phyloP scores from a whole-genome alignment of 2,329 filamentous ascomycete species.

The Nigrograna mackinnonii region DNA sequence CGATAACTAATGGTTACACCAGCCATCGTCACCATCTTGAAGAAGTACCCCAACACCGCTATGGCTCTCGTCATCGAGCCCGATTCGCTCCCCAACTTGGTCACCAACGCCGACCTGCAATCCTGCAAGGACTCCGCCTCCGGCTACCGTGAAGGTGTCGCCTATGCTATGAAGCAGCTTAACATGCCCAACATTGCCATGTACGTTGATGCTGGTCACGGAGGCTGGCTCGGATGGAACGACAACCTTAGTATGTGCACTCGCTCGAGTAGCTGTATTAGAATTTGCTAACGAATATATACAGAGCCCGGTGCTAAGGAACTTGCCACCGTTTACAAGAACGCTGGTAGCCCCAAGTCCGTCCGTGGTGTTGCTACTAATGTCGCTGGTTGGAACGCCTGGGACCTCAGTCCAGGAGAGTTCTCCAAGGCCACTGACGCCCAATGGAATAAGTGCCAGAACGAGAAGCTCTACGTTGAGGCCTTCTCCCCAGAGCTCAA shows the following conservation, averaged over 20 bases:
- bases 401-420: conserved; percentile 45
- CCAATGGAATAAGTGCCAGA: conserved; percentile 49
- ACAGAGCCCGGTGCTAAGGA: conserved; percentile 53
- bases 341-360: conserved; percentile 50
- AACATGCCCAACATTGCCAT: conserved; percentile 66
- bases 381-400: conserved; percentile 64
- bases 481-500: conserved; percentile 55
- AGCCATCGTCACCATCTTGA: conserved; percentile 58
- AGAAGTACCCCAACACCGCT: conserved; percentile 54
- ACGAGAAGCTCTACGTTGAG: conserved; percentile 58
- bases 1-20: conserved; percentile 10
- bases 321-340: conserved; percentile 53
- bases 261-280: not conserved
- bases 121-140: conserved; percentile 60
- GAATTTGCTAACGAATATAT: conserved; percentile 8
- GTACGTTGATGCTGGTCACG: conserved; percentile 69
- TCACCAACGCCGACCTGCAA: conserved; percentile 60
- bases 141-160: conserved; percentile 61
- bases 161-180: conserved; percentile 61
- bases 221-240: conserved; percentile 68
- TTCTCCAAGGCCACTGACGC: conserved; percentile 38
- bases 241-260: conserved; percentile 55
- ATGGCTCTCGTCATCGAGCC: conserved; percentile 57
- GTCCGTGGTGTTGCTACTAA: conserved; percentile 61
- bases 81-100: conserved; percentile 66